A percentile compares a stretch with the other conserved stretches of the same genome.
Conservation (phyloP, 1,139 yeast genomes). For the Meyerozyma guilliermondii region DNA sequence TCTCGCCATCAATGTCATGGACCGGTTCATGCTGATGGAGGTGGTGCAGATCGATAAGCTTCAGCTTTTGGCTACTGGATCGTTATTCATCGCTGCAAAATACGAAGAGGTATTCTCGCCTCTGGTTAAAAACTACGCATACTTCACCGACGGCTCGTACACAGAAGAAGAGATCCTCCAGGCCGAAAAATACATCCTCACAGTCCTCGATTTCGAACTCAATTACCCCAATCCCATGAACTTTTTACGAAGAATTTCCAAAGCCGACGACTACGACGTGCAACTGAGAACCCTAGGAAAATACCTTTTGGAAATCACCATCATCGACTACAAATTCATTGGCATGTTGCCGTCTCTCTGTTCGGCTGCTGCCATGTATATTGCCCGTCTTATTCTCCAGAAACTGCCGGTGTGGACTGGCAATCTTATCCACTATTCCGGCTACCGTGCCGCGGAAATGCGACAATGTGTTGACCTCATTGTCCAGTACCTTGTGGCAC, state of each 20-base stretch:
- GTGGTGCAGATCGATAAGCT: slow-evolving; percentile 77
- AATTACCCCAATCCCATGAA: slow-evolving; percentile 94
- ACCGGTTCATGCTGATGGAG: slow-evolving; percentile 79
- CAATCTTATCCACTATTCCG: slow-evolving; percentile 82
- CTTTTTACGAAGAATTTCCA: slow-evolving; percentile 84
- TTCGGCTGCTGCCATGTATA: slow-evolving; percentile 89
- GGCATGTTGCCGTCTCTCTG: slow-evolving; percentile 78
- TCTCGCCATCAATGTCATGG: slow-evolving; percentile 85
- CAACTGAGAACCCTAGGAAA: slow-evolving; percentile 90
- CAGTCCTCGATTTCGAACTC: slow-evolving; percentile 71
- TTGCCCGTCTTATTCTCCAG: slow-evolving; percentile 74
- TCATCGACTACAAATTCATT: slow-evolving; percentile 76
- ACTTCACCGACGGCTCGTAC: slow-evolving; percentile 81
- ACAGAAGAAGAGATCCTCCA: slow-evolving; percentile 80
- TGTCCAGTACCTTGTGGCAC: slow-evolving; percentile 72
- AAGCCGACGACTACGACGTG: slow-evolving; percentile 93
- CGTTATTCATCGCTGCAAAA: slow-evolving; percentile 88
- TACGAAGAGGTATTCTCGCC: slow-evolving; percentile 95
- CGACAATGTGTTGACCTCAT: slow-evolving; percentile 68
- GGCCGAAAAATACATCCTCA: slow-evolving; percentile 80
- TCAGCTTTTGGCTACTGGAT: slow-evolving; percentile 87
- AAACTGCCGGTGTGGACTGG: slow-evolving; percentile 74
- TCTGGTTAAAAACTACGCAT: slow-evolving; percentile 80
- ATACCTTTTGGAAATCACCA: slow-evolving; percentile 75
- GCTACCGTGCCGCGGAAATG: slow-evolving; percentile 73